Evolutionary conservation across 257 asterid genomes (phyloP).

Genomic region (Ehretia macrophylla): DNA sequence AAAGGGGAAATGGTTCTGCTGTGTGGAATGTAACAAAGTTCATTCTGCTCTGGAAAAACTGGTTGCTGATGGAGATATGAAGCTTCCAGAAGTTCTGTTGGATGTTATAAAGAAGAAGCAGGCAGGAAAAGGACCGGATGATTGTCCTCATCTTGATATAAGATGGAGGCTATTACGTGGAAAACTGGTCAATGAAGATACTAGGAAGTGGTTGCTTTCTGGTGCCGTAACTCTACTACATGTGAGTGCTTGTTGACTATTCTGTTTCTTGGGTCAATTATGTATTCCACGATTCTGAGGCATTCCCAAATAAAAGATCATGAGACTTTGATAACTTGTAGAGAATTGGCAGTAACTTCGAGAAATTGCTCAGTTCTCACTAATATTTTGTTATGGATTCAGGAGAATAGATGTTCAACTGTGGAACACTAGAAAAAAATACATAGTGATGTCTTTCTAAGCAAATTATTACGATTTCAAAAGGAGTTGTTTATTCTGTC

Average conservation of each 20-base stretch:
- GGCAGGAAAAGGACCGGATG: constrained; percentile 26
- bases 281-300: too few relatives aligned
- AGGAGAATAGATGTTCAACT: too few relatives aligned
- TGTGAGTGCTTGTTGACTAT: constrained; percentile 36
- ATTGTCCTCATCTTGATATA: constrained; percentile 35
- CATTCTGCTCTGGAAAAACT: constrained; percentile 51
- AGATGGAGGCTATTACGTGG: constrained; percentile 84
- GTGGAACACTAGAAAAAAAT: too few relatives aligned
- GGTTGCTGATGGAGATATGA: constrained; percentile 55
- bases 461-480: too few relatives aligned
- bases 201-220: constrained; percentile 58
- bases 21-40: constrained; percentile 48
- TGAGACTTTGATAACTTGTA: background rate
- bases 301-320: too few relatives aligned
- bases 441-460: too few relatives aligned
- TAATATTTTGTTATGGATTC: too few relatives aligned
- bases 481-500: too few relatives aligned
- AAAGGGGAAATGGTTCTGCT: constrained; percentile 78
- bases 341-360: too few relatives aligned
- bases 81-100: constrained; percentile 50
- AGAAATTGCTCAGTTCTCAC: too few relatives aligned
- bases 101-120: constrained; percentile 46
- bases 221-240: constrained; percentile 71
- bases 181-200: constrained; percentile 48
- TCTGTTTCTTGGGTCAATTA: too few relatives aligned